Evolutionary conservation across 2,329 filamentous ascomycete species (phyloP).

Genomic region (Calcarisporium arbuscula): DNA sequence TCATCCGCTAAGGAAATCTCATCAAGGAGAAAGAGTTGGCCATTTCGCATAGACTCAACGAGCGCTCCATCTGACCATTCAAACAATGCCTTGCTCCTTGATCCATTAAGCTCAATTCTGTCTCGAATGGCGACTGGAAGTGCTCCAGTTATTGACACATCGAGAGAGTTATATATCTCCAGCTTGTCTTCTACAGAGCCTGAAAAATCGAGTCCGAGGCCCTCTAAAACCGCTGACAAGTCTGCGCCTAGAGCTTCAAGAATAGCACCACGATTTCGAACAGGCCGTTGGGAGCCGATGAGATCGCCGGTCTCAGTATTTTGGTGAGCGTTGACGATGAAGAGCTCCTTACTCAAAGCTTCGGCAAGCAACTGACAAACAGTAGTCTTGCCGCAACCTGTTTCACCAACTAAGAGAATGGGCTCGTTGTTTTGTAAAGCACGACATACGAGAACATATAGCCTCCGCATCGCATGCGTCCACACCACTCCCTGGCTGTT

Average conservation of each 20-base stretch:
- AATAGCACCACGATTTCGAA: conserved; percentile 75
- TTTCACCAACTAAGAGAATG: conserved; percentile 90
- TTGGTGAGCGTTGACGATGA: conserved; percentile 95
- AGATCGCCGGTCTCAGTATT: conserved; percentile 97
- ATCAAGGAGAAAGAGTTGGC: conserved; percentile 87
- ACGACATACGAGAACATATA: conserved; percentile 83
- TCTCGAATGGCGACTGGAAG: conserved; percentile 43
- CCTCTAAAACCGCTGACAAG: conserved; percentile 41
- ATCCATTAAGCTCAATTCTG: conserved; percentile 41
- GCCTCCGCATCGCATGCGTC: conserved; percentile 88
- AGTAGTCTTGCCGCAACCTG: conserved; percentile 95
- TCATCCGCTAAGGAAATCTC: conserved; percentile 98
- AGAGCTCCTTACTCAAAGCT: conserved; percentile 66
- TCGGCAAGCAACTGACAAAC: conserved; percentile 90
- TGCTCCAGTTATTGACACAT: conserved; percentile 39
- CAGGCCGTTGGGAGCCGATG: conserved; percentile 88
- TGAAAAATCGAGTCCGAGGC: conserved; percentile 31
- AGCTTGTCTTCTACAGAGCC: conserved; percentile 50
- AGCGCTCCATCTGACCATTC: conserved; percentile 95
- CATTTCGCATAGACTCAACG: conserved; percentile 86
- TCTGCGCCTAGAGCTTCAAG: conserved; percentile 59
- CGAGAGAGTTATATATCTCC: conserved; percentile 43
- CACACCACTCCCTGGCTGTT: conserved; percentile 71
- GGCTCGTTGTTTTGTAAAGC: conserved; percentile 89
- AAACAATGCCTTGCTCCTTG: conserved; percentile 77